A percentile compares a stretch with the other conserved stretches of the same genome.
phyloP scores from a whole-genome alignment of 1,139 yeast genomes.

The Blastobotrys malaysiensis region DNA sequence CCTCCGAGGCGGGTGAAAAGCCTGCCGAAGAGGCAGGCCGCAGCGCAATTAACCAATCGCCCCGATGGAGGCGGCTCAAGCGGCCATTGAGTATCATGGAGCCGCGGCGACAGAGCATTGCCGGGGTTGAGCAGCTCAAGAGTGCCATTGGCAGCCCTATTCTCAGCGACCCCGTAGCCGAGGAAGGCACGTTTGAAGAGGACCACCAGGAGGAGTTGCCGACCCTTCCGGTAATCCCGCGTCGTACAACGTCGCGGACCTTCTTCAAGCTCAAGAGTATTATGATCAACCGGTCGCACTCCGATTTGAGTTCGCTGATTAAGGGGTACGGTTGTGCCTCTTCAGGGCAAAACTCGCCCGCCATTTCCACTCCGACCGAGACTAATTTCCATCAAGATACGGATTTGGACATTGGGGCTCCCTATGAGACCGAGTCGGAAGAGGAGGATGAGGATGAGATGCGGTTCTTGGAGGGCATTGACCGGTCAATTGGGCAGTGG shows the following conservation, averaged over 20 bases:
- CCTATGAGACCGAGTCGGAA: not conserved
- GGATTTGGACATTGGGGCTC: not conserved
- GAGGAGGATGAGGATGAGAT: not conserved
- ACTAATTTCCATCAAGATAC: not conserved
- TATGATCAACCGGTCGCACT: not conserved
- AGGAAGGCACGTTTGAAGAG: not conserved
- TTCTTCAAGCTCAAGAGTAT: not conserved
- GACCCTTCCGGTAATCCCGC: not conserved
- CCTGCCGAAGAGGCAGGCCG: not conserved
- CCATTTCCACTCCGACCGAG: not conserved
- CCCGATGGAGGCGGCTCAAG: conserved; percentile 9
- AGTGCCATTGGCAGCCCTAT: not conserved
- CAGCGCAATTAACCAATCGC: too few species aligned
- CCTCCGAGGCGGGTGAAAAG: not conserved
- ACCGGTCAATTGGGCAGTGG: conserved; percentile 4
- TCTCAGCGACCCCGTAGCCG: not conserved
- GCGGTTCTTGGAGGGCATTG: conserved; percentile 1
- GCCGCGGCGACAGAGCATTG: not conserved
- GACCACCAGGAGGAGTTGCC: not conserved
- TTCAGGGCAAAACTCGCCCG: not conserved
- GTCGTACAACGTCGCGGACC: not conserved
- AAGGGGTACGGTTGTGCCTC: not conserved
- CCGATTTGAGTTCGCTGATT: not conserved
- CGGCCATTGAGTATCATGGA: conserved; percentile 11
- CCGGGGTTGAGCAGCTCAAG: not conserved